phyloP scores from a whole-genome alignment of 805 yeast species.

The Zygoascus flipseniorum region DNA sequence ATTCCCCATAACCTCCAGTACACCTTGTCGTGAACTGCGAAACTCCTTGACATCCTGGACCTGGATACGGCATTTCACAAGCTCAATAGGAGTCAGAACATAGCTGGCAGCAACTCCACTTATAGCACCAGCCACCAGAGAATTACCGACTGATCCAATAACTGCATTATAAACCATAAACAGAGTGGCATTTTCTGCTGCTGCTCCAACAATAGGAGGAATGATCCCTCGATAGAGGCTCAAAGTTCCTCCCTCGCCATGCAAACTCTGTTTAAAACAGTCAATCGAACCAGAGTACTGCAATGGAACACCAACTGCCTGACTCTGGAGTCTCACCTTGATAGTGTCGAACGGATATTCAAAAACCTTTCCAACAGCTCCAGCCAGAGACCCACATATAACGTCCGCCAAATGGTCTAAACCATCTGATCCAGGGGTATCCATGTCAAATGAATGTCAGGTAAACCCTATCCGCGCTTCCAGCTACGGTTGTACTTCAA shows the following conservation, averaged over 20 bases:
- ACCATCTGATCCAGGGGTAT: not conserved
- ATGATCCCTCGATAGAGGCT: conserved; percentile 76
- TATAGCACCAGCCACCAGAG: conserved; percentile 65
- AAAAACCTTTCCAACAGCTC: conserved; percentile 72
- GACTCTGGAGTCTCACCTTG: conserved; percentile 78
- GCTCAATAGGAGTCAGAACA: conserved; percentile 84
- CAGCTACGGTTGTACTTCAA: too few species aligned
- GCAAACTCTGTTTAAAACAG: conserved; percentile 54
- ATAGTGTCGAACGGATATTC: conserved; percentile 93
- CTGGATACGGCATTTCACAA: conserved; percentile 81
- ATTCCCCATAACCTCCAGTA: conserved; percentile 30
- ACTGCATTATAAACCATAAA: conserved; percentile 38
- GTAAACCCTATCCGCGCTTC: too few species aligned
- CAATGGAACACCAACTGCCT: conserved; percentile 44
- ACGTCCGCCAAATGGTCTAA: conserved; percentile 8
- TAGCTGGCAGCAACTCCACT: conserved; percentile 79
- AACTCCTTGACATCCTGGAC: conserved; percentile 38
- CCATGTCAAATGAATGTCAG: too few species aligned
- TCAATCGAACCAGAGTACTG: conserved; percentile 51
- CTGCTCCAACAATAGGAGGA: conserved; percentile 83
- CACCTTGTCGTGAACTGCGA: conserved; percentile 7
- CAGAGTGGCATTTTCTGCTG: conserved; percentile 77
- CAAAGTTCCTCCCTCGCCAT: conserved; percentile 53
- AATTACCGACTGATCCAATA: conserved; percentile 21
- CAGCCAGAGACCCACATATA: conserved; percentile 43